These are phyloP conservation scores for Paracorniculantispora psalliotae DNA, from an alignment of 2,329 filamentous ascomycete genomes.

Conservation along the genomic window DNA sequence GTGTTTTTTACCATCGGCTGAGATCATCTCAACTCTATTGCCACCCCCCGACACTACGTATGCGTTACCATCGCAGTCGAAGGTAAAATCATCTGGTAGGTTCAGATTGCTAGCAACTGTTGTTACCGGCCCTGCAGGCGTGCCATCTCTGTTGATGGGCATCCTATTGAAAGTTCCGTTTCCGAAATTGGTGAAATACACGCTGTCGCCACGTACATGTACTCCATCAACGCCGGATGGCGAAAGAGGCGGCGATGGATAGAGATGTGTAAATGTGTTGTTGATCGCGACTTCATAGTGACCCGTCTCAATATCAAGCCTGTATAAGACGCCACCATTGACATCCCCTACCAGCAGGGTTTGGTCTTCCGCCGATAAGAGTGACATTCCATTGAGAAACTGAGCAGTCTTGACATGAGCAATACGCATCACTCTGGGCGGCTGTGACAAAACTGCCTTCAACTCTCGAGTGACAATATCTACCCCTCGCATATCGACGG, in stretches of 20 bases:
- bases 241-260: constrained; percentile 12
- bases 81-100: constrained; percentile 19
- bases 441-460: background rate
- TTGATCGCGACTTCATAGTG: constrained; percentile 20
- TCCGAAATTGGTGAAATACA: constrained; percentile 25
- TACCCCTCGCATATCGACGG: constrained; percentile 19
- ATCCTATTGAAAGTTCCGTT: constrained; percentile 19
- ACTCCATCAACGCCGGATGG: constrained; percentile 22
- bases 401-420: constrained; percentile 19
- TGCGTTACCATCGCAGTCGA: constrained; percentile 19
- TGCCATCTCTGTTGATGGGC: constrained; percentile 16
- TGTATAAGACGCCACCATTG: constrained; percentile 21
- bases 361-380: constrained; percentile 13
- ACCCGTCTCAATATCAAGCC: constrained; percentile 20
- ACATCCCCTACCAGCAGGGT: constrained; percentile 21
- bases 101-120: constrained; percentile 11
- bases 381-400: constrained; percentile 24
- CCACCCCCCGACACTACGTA: constrained; percentile 19
- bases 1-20: constrained; percentile 13
- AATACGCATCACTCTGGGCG: constrained; percentile 18
- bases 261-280: constrained; percentile 20
- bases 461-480: constrained; percentile 18
- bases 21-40: constrained; percentile 17
- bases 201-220: constrained; percentile 19
- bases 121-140: constrained; percentile 14